A percentile compares a stretch with the other conserved stretches of the same genome.
phyloP scores from a whole-genome alignment of 83 land plant species.

The Larix sibirica region DNA sequence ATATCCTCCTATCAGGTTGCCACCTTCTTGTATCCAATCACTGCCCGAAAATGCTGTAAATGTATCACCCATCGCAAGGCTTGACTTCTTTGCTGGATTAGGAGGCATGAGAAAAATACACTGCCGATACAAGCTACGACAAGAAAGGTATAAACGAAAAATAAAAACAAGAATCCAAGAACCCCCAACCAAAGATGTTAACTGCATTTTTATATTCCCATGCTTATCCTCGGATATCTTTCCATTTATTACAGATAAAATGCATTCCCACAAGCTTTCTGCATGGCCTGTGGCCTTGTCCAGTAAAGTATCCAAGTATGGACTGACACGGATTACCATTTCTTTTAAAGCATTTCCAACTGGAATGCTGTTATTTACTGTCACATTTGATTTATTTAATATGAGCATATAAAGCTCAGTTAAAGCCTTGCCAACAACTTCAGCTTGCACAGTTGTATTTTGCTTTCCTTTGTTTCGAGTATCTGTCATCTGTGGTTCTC shows the following conservation, averaged over 20 bases:
- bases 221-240: background rate
- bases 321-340: slow-evolving; percentile 26
- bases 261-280: slow-evolving; percentile 23
- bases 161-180: slow-evolving; percentile 45
- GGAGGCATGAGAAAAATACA: slow-evolving; percentile 57
- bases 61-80: slow-evolving; percentile 40
- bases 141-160: slow-evolving; percentile 53
- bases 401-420: slow-evolving; percentile 49
- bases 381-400: slow-evolving; percentile 41
- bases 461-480: background rate
- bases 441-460: slow-evolving; percentile 24
- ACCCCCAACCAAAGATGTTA: background rate
- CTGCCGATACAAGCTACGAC: slow-evolving; percentile 50
- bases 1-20: slow-evolving; percentile 41
- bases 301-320: slow-evolving; percentile 32
- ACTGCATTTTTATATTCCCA: background rate
- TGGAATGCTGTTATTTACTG: slow-evolving; percentile 37
- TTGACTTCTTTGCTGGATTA: slow-evolving; percentile 34
- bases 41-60: slow-evolving; percentile 29
- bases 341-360: slow-evolving; percentile 39
- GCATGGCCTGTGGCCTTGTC: slow-evolving; percentile 3
- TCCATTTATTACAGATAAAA: slow-evolving; percentile 19
- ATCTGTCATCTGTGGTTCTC: background rate
- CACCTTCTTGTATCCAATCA: slow-evolving; percentile 37
- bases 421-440: slow-evolving; percentile 43